Evolutionary conservation across 805 yeast species (phyloP), one percentile per base, ranked within the genome.

Genomic region (Saccharomycopsis amapae): DNA sequence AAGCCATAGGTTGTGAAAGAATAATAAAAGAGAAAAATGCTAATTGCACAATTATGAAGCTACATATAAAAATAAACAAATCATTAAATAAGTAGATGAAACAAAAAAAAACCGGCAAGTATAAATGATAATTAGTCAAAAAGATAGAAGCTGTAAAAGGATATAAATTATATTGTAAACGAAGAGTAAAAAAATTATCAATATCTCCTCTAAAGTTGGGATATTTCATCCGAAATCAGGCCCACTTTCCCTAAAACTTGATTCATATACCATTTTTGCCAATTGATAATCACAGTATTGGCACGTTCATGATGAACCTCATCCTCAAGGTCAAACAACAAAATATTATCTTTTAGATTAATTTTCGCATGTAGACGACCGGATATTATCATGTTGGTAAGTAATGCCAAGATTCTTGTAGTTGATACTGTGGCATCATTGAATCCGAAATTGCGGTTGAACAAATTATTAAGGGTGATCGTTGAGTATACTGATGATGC

Each of bases 361-460:
- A 46, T 46, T 17, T 26, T 46, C 4, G 48, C 50, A 20, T 26
- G 17, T 13, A 46, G 22, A 13, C 50, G 20, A 5, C 43, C 47
- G 5, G 32, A 18, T 12, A 13, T 33, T 7, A 46, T 42, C 47
- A 46, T 46, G 10, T 43, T 37, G 15, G 39, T 20, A 26, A 28
- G 15, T 17, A 37, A 17, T 12, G 13, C 17, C 36, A 43, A 28
- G 5, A 36, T 12, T 13, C 30, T 7, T 7, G 15, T 20, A 9
- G 18, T 19, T 5, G 37, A 17, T 13, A 36, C 7, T 5, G n/a
- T 19, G 17, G 31, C 23, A 10, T 23, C 15, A 40, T 33, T 18
- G 40, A 40, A 20, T 17, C 35, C 7, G 18, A 38, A 32, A 26
- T 25, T 33, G 23, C 36, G 13, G 5, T 18, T 19, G 20, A 45